These are phyloP conservation scores for Adiantum capillusveneris DNA, from an alignment of 75 land plant species.

Conservation along the genomic window DNA sequence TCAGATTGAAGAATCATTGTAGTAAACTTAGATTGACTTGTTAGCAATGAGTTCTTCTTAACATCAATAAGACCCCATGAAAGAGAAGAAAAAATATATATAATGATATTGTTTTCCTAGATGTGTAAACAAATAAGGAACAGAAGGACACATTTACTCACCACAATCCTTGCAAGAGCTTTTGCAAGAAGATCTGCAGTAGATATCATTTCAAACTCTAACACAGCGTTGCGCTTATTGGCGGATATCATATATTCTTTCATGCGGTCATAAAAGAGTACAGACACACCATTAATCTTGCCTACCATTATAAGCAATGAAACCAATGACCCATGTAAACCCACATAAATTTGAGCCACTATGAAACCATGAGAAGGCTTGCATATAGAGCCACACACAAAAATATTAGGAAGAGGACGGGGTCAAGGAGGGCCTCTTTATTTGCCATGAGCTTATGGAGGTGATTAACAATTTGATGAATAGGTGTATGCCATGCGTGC, in stretches of 20 bases:
- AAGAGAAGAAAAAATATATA: too few relatives aligned
- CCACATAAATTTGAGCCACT: too few relatives aligned
- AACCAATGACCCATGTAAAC: too few relatives aligned
- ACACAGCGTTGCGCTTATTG: constrained; percentile 91
- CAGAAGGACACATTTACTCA: constrained; percentile 26
- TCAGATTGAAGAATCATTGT: constrained; percentile 62
- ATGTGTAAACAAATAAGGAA: too few relatives aligned
- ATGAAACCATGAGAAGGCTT: too few relatives aligned
- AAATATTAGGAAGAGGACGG: too few relatives aligned
- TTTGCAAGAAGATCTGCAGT: constrained; percentile 75
- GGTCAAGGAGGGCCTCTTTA: too few relatives aligned
- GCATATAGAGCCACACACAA: too few relatives aligned
- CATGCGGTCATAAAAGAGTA: constrained; percentile 78
- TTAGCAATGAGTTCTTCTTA: constrained; percentile 75
- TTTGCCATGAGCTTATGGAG: too few relatives aligned
- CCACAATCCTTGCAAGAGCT: constrained; percentile 85
- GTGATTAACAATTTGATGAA: too few relatives aligned
- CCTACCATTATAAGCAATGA: constrained; percentile 25
- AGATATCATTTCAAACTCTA: constrained; percentile 76
- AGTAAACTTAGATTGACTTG: constrained; percentile 59
- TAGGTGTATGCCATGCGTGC: too few relatives aligned
- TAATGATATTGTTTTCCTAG: too few relatives aligned
- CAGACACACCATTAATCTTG: constrained; percentile 81
- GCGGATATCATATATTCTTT: constrained; percentile 52
- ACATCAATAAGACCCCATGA: constrained; percentile 77